Conservation (phyloP, 1,139 yeast genomes). For the Suhomyces choctaworum region DNA sequence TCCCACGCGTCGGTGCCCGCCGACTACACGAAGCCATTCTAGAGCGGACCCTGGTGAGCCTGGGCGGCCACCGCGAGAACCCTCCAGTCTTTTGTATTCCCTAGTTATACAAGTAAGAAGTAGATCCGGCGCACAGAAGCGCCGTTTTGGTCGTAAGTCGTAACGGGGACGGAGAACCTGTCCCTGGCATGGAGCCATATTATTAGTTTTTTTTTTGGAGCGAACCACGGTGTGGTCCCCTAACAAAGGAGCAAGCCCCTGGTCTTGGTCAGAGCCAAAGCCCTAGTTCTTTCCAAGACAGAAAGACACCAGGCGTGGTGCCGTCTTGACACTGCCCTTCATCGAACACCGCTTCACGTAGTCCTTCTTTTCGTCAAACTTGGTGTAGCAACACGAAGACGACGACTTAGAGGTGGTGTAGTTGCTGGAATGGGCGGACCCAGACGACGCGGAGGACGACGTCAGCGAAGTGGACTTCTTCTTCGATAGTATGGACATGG, state of each 20-base stretch:
- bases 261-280: neutral
- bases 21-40: too few species aligned
- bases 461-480: constrained; percentile 13
- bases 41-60: too few species aligned
- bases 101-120: constrained; percentile 10
- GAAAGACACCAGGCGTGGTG: constrained; percentile 38
- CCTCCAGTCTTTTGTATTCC: constrained; percentile 5
- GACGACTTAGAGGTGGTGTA: constrained; percentile 11
- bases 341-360: constrained; percentile 42
- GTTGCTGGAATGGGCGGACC: constrained; percentile 8
- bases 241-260: too few species aligned
- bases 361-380: constrained; percentile 48
- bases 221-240: too few species aligned
- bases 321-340: constrained; percentile 23
- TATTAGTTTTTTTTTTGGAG: too few species aligned
- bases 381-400: constrained; percentile 22
- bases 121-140: constrained; percentile 4
- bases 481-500: constrained; percentile 15
- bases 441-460: constrained; percentile 11
- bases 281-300: constrained; percentile 36
- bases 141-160: constrained; percentile 8
- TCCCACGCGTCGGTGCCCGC: too few species aligned
- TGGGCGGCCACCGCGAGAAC: too few species aligned
- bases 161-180: constrained; percentile 1
- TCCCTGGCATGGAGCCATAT: too few species aligned